Evolutionary conservation across 768 basidiomycete genomes (phyloP).

Genomic region (Tylopilus sp.): DNA sequence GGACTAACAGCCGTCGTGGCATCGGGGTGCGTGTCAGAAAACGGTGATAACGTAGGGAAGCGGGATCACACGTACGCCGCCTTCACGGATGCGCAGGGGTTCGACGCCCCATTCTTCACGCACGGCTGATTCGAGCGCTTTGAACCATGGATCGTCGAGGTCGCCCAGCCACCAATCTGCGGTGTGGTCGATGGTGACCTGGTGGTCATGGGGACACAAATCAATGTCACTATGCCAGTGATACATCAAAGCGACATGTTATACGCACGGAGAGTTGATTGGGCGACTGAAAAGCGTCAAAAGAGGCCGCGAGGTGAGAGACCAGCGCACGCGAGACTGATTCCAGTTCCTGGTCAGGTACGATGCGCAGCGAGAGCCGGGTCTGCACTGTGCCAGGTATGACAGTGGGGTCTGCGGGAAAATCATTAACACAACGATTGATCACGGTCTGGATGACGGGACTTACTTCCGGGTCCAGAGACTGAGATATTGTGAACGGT

Average conservation of each 20-base stretch:
- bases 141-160: constrained; percentile 82
- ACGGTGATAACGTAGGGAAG: neutral
- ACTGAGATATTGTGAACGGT: constrained; percentile 84
- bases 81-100: constrained; percentile 88
- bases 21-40: neutral
- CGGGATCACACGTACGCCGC: constrained; percentile 59
- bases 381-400: constrained; percentile 85
- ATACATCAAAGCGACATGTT: no score
- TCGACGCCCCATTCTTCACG: constrained; percentile 82
- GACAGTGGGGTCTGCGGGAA: constrained; percentile 67
- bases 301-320: constrained; percentile 54
- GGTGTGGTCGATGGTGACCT: constrained; percentile 78
- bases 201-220: neutral
- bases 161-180: constrained; percentile 98
- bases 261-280: constrained; percentile 64
- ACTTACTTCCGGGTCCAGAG: constrained; percentile 75
- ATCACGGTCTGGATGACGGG: neutral
- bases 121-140: constrained; percentile 78
- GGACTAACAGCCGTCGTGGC: constrained; percentile 45
- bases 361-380: constrained; percentile 86
- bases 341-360: constrained; percentile 87
- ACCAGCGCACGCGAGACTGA: constrained; percentile 61
- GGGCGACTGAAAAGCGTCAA: constrained; percentile 56
- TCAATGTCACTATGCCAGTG: neutral
- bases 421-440: neutral